Evolutionary conservation across 78 protist genomes (phyloP), one percentile per base, ranked within the genome.

Genomic region (Parvularia atlantis): DNA sequence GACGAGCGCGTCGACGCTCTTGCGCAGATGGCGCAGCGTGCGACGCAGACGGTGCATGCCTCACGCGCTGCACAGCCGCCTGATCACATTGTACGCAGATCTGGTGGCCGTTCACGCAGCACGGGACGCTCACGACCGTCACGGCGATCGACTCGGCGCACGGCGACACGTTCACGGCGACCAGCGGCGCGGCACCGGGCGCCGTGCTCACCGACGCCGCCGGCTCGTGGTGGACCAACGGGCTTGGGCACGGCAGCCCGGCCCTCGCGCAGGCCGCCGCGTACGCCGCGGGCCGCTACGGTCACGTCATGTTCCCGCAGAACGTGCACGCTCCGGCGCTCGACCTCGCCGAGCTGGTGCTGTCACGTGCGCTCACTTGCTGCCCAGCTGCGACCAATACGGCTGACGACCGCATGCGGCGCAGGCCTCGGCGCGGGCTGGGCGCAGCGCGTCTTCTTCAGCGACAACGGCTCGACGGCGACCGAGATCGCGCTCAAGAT

Each of bases 21-120:
- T n/a, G n/a, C n/a, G n/a, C n/a, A n/a, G n/a, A n/a, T n/a, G n/a
- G n/a, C n/a, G n/a, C n/a, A n/a, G n/a, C n/a, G n/a, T n/a, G n/a
- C n/a, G n/a, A n/a, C n/a, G n/a, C n/a, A n/a, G n/a, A n/a, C n/a
- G n/a, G n/a, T n/a, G n/a, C n/a, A n/a, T n/a, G n/a, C n/a, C n/a
- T n/a, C n/a, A n/a, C n/a, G n/a, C n/a, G n/a, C n/a, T n/a, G n/a
- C n/a, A n/a, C n/a, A n/a, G n/a, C n/a, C n/a, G n/a, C n/a, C n/a
- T n/a, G n/a, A n/a, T n/a, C n/a, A n/a, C n/a, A n/a, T n/a, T n/a
- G n/a, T n/a, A n/a, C n/a, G n/a, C n/a, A n/a, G n/a, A n/a, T n/a
- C 35, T 77, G 82, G 82, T 77, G 76, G 76, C 82, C 82, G 41
- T 77, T 77, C 71, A 77, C 82, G 17, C 82, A 77, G 66, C 82